These are phyloP conservation scores for Saccharomycopsis lassenensis DNA, from an alignment of 805 yeast species.

Conservation along the genomic window DNA sequence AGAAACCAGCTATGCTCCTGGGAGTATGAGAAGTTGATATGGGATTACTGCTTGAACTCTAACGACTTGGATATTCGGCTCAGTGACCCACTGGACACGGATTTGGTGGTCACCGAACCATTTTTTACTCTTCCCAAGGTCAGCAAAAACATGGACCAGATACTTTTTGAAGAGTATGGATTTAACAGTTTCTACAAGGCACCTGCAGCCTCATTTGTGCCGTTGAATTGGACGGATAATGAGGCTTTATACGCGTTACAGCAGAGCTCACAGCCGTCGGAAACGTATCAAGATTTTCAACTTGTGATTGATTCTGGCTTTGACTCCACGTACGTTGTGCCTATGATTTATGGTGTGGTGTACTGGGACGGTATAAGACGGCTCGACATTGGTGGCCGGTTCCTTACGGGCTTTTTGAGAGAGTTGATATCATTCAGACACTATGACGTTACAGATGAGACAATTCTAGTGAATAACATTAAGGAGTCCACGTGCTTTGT, in stretches of 20 bases:
- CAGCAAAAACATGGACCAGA: conserved; percentile 79
- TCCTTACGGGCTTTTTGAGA: conserved; percentile 69
- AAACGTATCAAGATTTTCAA: conserved; percentile 42
- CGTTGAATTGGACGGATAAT: conserved; percentile 38
- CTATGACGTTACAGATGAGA: conserved; percentile 89
- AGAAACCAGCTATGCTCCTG: conserved; percentile 84
- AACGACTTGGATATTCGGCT: conserved; percentile 27
- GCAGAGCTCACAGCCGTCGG: conserved; percentile 5
- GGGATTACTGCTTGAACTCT: conserved; percentile 70
- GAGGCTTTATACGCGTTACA: conserved; percentile 23
- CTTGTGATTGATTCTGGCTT: conserved; percentile 84
- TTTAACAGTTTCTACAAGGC: conserved; percentile 61
- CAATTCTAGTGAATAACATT: conserved; percentile 70
- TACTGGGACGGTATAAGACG: conserved; percentile 69
- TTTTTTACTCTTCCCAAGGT: conserved; percentile 75
- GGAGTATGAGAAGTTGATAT: conserved; percentile 79
- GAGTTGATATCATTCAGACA: conserved; percentile 85
- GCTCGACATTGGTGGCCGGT: conserved; percentile 78
- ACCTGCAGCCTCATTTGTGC: conserved; percentile 48
- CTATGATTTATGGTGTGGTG: conserved; percentile 69
- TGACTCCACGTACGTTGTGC: conserved; percentile 78
- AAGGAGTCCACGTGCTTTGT: conserved; percentile 71
- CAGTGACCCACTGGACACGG: conserved; percentile 35
- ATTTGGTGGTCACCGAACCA: conserved; percentile 65
- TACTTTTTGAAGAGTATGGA: conserved; percentile 88